Conservation (phyloP, 208 protist genomes). For the Leishmania tarentolae region DNA sequence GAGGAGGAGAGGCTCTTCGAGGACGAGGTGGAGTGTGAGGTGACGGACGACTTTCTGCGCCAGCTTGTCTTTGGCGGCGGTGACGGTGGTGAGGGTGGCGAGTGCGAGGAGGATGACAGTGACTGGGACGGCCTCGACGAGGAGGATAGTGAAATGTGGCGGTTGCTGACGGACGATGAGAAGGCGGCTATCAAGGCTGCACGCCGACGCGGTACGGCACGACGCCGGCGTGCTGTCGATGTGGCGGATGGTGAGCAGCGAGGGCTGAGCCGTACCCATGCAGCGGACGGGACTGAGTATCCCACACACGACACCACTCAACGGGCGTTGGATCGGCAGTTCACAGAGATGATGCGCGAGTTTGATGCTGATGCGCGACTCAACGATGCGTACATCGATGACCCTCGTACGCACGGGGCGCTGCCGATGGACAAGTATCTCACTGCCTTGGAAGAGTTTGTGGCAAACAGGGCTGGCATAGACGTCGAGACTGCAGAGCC, state of each 20-base stretch:
- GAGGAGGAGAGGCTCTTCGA: slow-evolving; percentile 80
- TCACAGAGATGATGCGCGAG: slow-evolving; percentile 75
- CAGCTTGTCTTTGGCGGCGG: slow-evolving; percentile 71
- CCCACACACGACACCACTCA: slow-evolving; percentile 57
- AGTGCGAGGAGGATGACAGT: slow-evolving; percentile 21
- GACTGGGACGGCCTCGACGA: slow-evolving; percentile 29
- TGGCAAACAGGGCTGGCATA: slow-evolving; percentile 69
- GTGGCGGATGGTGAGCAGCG: neutral
- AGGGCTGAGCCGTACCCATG: slow-evolving; percentile 23
- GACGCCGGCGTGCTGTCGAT: slow-evolving; percentile 16
- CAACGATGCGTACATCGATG: slow-evolving; percentile 73
- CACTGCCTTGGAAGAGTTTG: slow-evolving; percentile 81
- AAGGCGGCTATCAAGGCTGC: slow-evolving; percentile 43
- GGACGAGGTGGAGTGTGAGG: slow-evolving; percentile 80
- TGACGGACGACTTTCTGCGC: slow-evolving; percentile 84
- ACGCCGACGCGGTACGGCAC: slow-evolving; percentile 37
- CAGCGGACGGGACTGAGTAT: slow-evolving; percentile 41
- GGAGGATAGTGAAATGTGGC: slow-evolving; percentile 38
- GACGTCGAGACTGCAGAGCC: slow-evolving; percentile 70
- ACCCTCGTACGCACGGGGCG: slow-evolving; percentile 78
- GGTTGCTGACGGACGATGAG: slow-evolving; percentile 56
- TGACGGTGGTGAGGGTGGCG: slow-evolving; percentile 22
- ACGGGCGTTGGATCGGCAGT: slow-evolving; percentile 66
- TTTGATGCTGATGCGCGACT: slow-evolving; percentile 71
- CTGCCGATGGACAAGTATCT: slow-evolving; percentile 79